Evolutionary conservation across 768 basidiomycete species (phyloP), one percentile per base, ranked within the genome.

Genomic region (Favolaschia claudopus): DNA sequence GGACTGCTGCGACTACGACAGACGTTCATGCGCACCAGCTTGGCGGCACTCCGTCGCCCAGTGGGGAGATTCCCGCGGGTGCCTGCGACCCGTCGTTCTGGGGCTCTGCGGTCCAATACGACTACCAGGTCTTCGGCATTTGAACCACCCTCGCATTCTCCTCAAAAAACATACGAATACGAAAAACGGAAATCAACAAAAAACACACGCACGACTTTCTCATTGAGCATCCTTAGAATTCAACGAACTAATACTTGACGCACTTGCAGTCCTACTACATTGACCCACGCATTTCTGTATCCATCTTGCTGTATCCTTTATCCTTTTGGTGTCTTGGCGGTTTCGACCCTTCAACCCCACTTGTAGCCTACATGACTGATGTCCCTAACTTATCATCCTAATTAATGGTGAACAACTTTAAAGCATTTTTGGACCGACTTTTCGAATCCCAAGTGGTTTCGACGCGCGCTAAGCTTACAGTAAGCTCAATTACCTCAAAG

Each of bases 51-150:
- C 58, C 62, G 12, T 31, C 37, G 29, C 62, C 63, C 40, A 64
- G 58, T 7, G 86, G 83, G 46, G 68, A 79, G 57, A 80, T 79
- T 3, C 62, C 81, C 33, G 72, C 81, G 28, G 87, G 85, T 49
- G 86, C 87, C 14, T 93, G 91, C 67, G 78, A 76, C 55, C 82
- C 86, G 24, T 76, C 70, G 46, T 90, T 90, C 75, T 92, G 91
- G 89, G 91, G 91, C 20, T 63, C 73, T 10, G 72, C 66, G 17
- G 85, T 88, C 25, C 76, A 75, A 32, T 93, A 86, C 67, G 91
- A 92, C 75, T 92, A 92, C 72, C 90, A 92, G 70, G 74, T 85
- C 47, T 90, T 75, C 61, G 67, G 72, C 64, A 74, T 81, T 61
- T 82, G 76, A 72, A 39, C 25, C 22, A 15, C 29, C 43, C 25